Conservation (phyloP, 306 rosid genomes). For the Glycine latifolia region DNA sequence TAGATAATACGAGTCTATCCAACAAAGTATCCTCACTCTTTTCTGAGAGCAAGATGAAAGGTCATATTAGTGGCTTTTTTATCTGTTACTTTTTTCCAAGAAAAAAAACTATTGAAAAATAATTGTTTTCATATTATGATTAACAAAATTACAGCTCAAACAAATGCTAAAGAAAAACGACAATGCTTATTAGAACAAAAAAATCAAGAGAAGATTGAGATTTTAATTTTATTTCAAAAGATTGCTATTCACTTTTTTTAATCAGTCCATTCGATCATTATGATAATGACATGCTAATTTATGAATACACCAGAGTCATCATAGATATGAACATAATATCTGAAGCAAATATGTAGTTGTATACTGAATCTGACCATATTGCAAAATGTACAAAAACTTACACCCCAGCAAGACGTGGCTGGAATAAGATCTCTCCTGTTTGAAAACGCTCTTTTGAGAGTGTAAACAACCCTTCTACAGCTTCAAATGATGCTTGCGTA, state of each 20-base stretch:
- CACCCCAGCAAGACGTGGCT: constrained; percentile 81
- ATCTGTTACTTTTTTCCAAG: not conserved
- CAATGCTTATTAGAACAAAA: not conserved
- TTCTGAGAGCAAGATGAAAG: not conserved
- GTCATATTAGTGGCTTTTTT: not conserved
- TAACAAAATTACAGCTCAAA: not conserved
- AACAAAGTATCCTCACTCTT: constrained; percentile 1
- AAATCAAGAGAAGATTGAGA: not conserved
- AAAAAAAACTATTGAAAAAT: not conserved
- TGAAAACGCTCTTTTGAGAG: constrained; percentile 83
- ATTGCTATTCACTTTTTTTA: not conserved
- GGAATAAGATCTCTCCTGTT: constrained; percentile 83
- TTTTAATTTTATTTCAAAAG: not conserved
- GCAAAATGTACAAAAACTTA: constrained; percentile 52
- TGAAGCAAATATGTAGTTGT: not conserved
- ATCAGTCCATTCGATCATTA: not conserved
- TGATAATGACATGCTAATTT: constrained; percentile 3
- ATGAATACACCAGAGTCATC: not conserved
- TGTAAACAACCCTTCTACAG: constrained; percentile 69
- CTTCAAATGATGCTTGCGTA: constrained; percentile 72
- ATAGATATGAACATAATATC: not conserved
- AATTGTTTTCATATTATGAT: not conserved
- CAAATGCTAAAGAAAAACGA: not conserved
- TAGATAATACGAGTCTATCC: not conserved
- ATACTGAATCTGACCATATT: constrained; percentile 12